Percentiles rank a stretch among this genome's conserved stretches.
Evolutionary conservation across 225 moss, liverwort and hornwort species (phyloP).

Genomic region (Takakia lepidozioides): DNA sequence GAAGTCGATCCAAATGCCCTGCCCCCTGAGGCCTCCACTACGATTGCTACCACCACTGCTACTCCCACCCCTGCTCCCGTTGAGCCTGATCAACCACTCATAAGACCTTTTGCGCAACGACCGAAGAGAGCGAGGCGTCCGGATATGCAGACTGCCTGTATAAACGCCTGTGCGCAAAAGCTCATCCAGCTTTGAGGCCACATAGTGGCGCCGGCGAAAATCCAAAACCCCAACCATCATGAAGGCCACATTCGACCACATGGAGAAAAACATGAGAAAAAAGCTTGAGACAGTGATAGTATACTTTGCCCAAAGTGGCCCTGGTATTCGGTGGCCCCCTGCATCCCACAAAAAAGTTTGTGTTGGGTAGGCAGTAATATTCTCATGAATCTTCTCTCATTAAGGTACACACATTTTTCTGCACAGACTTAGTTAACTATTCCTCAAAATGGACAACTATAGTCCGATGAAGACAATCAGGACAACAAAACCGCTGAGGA

Average conservation of each 20-base stretch:
- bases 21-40: conserved; percentile 54
- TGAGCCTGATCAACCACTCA: conserved; percentile 23
- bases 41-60: conserved; percentile 27
- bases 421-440: too few relatives aligned
- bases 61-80: conserved; percentile 6
- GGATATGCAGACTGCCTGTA: conserved; percentile 43
- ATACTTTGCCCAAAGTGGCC: conserved; percentile 65
- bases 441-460: too few relatives aligned
- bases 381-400: too few relatives aligned
- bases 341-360: too few relatives aligned
- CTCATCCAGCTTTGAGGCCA: conserved; percentile 79
- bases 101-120: conserved; percentile 23
- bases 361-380: too few relatives aligned
- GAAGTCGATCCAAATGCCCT: conserved; percentile 70
- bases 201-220: conserved; percentile 81
- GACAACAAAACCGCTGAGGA: too few relatives aligned
- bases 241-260: conserved; percentile 76
- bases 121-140: conserved; percentile 12
- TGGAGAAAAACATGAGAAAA: conserved; percentile 52
- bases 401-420: too few relatives aligned
- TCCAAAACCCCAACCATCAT: conserved; percentile 98
- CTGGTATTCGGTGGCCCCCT: conserved; percentile 66
- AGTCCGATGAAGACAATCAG: too few relatives aligned
- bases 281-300: conserved; percentile 48
- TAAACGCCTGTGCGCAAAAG: conserved; percentile 72